phyloP scores from a whole-genome alignment of 108 stramenopile genomes.

The Nannochloropsis gaditana region DNA sequence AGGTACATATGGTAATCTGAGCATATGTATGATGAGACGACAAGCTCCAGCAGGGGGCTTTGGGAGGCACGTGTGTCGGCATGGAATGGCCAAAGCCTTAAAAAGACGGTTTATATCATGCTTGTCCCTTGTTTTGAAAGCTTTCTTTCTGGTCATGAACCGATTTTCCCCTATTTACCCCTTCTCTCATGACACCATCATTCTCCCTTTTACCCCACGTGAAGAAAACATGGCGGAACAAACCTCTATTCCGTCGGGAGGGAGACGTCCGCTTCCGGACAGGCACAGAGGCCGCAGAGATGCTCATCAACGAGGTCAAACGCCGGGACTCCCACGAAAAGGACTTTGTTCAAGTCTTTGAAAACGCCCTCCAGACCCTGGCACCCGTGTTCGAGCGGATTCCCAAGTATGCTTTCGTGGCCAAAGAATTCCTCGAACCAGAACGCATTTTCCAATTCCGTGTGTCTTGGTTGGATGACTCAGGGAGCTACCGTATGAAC shows the following conservation, averaged over 20 bases:
- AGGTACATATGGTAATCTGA: neutral
- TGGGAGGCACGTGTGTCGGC: no score
- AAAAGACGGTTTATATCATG: no score
- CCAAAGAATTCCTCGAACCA: conserved; percentile 68
- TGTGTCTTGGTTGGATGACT: conserved; percentile 60
- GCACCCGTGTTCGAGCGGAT: conserved; percentile 88
- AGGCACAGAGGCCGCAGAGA: conserved; percentile 41
- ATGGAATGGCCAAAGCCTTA: no score
- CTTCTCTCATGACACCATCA: neutral
- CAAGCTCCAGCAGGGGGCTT: no score
- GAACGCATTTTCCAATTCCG: conserved; percentile 60
- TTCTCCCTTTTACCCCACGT: conserved; percentile 18
- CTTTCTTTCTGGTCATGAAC: neutral
- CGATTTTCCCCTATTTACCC: neutral
- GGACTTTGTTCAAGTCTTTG: conserved; percentile 72
- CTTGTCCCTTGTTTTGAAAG: no score
- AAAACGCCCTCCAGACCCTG: conserved; percentile 64
- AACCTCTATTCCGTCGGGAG: conserved; percentile 39
- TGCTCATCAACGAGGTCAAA: conserved; percentile 45
- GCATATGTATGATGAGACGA: no score
- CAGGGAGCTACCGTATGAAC: conserved; percentile 55
- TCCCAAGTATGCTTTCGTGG: conserved; percentile 88
- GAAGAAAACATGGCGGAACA: conserved; percentile 48
- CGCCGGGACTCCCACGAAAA: conserved; percentile 78
- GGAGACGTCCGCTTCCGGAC: conserved; percentile 47